Base-by-base conservation (phyloP, 352 stramenopile genomes). In the Pythium rishiriense region DNA sequence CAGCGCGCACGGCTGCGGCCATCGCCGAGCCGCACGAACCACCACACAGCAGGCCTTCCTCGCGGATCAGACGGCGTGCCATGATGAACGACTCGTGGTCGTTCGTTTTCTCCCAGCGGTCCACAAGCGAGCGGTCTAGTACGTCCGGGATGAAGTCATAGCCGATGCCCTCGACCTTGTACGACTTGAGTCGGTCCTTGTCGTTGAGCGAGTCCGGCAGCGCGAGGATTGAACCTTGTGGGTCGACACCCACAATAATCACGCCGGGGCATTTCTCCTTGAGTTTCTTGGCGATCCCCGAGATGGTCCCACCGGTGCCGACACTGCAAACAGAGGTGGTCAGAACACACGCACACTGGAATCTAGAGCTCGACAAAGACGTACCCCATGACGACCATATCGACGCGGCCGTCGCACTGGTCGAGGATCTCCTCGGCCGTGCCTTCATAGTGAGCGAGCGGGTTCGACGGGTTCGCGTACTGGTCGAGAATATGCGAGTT, bases 131-230 rank as follows among this genome's bases (percentile, higher is more conserved):
- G 46, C 96, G 87, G 81, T 99, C 88, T 29, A 98, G 83, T 28
- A 99, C 96, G 10, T 93, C 76, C 4, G 96, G 96, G 52, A 99
- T 98, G 72, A 99, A 99, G 70, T 99, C 96, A 74, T 99, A 99
- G 37, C 96, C 95, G 60, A 98, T 99, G 29, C 96, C 96, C 67
- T 99, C 96, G 12, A 99, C 94, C 70, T 98, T 76, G 76, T 98
- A 98, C 9, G 89, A 64, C 64, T 94, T 77, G 15, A 98, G 78
- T 4, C 90, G 79, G 66, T 95, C 90, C 53, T 94, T 78, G 68
- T 98, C 94, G 74, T 99, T 99, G 25, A 99, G 74, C 57, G 68
- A 72, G 28, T 98, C 95, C 0, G 95, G 96, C 62, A 93, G 55
- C 10, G 96, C 96, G 46, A 99, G 77, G 56, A 99, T 98, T 28